Base-by-base conservation (phyloP, 257 asterid genomes). In the Forsythia viridissima region DNA sequence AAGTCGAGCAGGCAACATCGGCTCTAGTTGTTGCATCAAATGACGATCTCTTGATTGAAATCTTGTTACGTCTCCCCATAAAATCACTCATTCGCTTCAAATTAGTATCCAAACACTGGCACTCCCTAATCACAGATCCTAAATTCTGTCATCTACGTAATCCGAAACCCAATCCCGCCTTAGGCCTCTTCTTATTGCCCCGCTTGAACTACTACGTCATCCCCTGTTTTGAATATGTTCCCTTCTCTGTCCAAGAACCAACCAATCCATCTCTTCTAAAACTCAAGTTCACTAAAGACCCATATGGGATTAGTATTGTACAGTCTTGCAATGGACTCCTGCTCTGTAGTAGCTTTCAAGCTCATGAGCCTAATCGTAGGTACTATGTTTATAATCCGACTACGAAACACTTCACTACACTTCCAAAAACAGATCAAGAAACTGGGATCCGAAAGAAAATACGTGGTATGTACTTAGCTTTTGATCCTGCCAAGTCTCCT, bases 301-400 rank as follows among this genome's bases (percentile, higher is more conserved):
- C 74, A 2, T 43, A 41, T n/a, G 76, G 71, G 24, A 44, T 81
- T 46, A 75, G 21, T 18, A 81, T 86, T 11, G 0, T 82, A 8
- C 85, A 86, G 34, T 86, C 90, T 3, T 88, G 92, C 77, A 86
- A 86, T 55, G 89, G 92, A 2, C 73, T 86, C 2, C 13, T 84
- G 39, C 80, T 79, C 13, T 86, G 90, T 15, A 41, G 46, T 16
- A 77, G 74, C 30, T 57, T 8, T 9, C 51, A n/a, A 10, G 44
- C 42, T n/a, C 21, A 21, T 43, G 10, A 8, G 8, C 8, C 0
- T 57, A 69, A 18, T 12, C 2, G 18, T 3, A 76, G 41, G n/a
- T 84, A 83, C 66, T 84, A 80, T 20, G 75, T 86, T 12, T 84
- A 82, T 44, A 88, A 88, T 38, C 85, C 88, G 13, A 80, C 83